Evolutionary conservation across 768 basidiomycete genomes (phyloP).

Genomic region (Lactarius psammicola): DNA sequence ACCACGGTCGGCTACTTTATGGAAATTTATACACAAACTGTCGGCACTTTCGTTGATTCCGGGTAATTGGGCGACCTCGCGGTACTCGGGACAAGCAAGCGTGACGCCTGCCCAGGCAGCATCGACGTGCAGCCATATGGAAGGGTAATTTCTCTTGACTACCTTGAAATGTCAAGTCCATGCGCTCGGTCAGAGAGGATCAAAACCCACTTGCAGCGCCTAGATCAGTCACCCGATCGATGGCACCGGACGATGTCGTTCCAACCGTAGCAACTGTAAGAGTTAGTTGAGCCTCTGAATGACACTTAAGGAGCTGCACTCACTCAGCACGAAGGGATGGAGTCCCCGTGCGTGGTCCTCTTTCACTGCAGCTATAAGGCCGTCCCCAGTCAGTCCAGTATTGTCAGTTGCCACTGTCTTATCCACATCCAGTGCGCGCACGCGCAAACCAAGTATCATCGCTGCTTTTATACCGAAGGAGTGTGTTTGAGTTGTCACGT

Average conservation of each 20-base stretch:
- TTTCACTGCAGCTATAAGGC: conserved; percentile 56
- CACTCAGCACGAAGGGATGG: conserved; percentile 82
- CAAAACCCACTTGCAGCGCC: conserved; percentile 56
- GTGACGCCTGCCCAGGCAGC: conserved; percentile 89
- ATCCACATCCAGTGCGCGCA: conserved; percentile 66
- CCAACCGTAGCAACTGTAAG: conserved; percentile 83
- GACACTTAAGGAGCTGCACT: conserved; percentile 29
- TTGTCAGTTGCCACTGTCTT: conserved; percentile 45
- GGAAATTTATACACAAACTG: conserved; percentile 88
- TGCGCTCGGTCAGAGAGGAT: background rate
- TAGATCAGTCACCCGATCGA: conserved; percentile 77
- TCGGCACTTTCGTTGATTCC: conserved; percentile 75
- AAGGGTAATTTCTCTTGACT: conserved; percentile 48
- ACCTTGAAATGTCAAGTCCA: background rate
- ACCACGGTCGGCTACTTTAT: conserved; percentile 55
- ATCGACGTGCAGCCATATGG: conserved; percentile 85
- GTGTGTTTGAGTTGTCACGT: conserved; percentile 89
- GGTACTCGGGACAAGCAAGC: conserved; percentile 76
- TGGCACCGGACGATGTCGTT: conserved; percentile 85
- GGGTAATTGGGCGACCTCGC: conserved; percentile 56
- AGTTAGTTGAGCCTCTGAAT: background rate
- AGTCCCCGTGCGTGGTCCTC: conserved; percentile 59
- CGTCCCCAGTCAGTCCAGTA: conserved; percentile 65
- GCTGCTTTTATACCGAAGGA: conserved; percentile 80
- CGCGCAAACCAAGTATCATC: conserved; percentile 72